Percentiles rank a stretch among this genome's conserved stretches.
These are phyloP conservation scores for Dichotomopilus funicola DNA, from an alignment of 2,329 filamentous ascomycete genomes.

Conservation along the genomic window DNA sequence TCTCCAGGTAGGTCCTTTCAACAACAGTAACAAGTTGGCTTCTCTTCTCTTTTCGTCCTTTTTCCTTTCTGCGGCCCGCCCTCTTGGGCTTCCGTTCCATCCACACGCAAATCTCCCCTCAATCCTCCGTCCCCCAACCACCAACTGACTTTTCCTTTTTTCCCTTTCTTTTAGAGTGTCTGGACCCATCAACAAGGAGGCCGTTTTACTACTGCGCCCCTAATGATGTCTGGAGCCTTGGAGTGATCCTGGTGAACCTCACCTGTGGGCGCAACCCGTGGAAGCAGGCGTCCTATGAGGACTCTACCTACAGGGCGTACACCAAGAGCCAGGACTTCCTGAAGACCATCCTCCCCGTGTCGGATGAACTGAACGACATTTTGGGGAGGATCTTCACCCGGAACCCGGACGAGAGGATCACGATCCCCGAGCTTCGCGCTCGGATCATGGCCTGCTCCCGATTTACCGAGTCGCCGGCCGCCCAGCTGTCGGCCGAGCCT, in stretches of 20 bases:
- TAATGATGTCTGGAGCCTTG: constrained; percentile 97
- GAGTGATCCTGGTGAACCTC: constrained; percentile 94
- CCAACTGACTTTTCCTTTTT: constrained; percentile 26
- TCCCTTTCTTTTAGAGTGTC: constrained; percentile 63
- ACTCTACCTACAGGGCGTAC: constrained; percentile 91
- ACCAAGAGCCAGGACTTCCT: constrained; percentile 80
- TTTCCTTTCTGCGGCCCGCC: neutral
- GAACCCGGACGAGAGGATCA: constrained; percentile 76
- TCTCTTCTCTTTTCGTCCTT: constrained; percentile 12
- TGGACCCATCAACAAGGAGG: constrained; percentile 67
- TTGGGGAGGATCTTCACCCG: constrained; percentile 81
- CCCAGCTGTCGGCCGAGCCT: constrained; percentile 34
- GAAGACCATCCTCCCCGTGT: constrained; percentile 85
- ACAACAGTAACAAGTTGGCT: constrained; percentile 3
- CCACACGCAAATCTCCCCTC: neutral
- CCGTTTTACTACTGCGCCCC: constrained; percentile 83
- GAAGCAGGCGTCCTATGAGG: constrained; percentile 91
- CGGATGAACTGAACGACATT: constrained; percentile 82
- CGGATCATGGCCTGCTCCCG: constrained; percentile 69
- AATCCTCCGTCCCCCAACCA: constrained; percentile 12
- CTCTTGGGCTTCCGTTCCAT: constrained; percentile 1
- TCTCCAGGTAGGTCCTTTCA: constrained; percentile 71
- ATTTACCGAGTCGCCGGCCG: constrained; percentile 52
- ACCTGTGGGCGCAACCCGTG: constrained; percentile 97
- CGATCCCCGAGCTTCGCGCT: constrained; percentile 69